A percentile compares a stretch with the other conserved stretches of the same genome.
phyloP scores from a whole-genome alignment of 2,329 filamentous ascomycete species.

The Trichothecium sympodiale region DNA sequence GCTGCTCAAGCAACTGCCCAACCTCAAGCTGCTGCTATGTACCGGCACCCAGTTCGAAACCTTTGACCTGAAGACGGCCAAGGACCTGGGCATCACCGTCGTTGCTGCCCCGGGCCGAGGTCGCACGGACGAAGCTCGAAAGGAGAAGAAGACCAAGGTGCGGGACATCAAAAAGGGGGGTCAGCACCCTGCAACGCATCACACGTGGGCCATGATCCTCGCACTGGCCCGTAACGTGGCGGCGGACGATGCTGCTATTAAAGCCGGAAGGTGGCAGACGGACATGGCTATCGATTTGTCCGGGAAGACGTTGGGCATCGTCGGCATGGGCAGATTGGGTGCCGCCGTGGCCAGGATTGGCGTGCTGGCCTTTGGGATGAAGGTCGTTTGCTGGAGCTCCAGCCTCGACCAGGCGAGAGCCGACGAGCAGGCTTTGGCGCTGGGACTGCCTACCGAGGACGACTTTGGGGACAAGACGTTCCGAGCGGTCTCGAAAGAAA shows the following conservation, averaged over 20 bases:
- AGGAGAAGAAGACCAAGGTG: background rate
- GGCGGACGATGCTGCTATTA: constrained; percentile 45
- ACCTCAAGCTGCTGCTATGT: constrained; percentile 51
- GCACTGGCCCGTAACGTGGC: constrained; percentile 47
- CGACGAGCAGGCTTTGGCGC: constrained; percentile 39
- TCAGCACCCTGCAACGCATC: constrained; percentile 40
- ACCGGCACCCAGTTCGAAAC: constrained; percentile 49
- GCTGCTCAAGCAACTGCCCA: constrained; percentile 45
- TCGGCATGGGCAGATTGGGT: constrained; percentile 54
- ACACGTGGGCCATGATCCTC: constrained; percentile 44
- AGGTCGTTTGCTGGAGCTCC: constrained; percentile 51
- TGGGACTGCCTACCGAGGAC: constrained; percentile 44
- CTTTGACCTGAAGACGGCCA: constrained; percentile 43
- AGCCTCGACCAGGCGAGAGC: constrained; percentile 53
- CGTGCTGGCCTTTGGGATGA: constrained; percentile 51
- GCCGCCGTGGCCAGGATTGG: constrained; percentile 48
- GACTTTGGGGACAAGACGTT: constrained; percentile 42
- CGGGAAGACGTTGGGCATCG: constrained; percentile 47
- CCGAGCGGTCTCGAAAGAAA: constrained; percentile 46
- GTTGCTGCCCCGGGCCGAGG: constrained; percentile 33
- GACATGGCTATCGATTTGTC: constrained; percentile 42
- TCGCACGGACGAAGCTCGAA: constrained; percentile 11
- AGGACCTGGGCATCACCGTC: constrained; percentile 36
- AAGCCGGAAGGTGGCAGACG: constrained; percentile 47
- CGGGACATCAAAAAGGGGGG: constrained; percentile 18